Evolutionary conservation across 1,139 yeast species (phyloP).

Genomic region (Meyerozyma athensensis): DNA sequence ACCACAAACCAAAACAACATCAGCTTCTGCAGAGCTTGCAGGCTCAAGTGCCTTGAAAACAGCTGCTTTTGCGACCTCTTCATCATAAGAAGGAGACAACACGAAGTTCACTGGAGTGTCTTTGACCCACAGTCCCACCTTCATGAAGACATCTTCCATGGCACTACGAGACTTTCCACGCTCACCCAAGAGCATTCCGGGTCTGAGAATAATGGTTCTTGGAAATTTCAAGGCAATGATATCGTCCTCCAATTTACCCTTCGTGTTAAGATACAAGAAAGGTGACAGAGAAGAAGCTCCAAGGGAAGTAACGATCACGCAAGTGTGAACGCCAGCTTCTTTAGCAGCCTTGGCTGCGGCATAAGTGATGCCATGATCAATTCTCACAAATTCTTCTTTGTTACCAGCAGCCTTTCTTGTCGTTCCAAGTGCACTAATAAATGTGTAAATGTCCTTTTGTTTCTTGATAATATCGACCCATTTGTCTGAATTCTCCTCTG

Average conservation of each 20-base stretch:
- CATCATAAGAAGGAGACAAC: slow-evolving; percentile 1
- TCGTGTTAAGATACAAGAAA: slow-evolving; percentile 55
- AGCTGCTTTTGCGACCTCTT: slow-evolving; percentile 1
- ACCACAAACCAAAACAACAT: background rate
- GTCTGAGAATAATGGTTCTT: slow-evolving; percentile 64
- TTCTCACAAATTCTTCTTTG: slow-evolving; percentile 51
- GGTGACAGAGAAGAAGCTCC: slow-evolving; percentile 54
- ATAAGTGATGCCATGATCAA: slow-evolving; percentile 67
- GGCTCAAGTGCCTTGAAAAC: background rate
- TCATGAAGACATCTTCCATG: background rate
- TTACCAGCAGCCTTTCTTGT: slow-evolving; percentile 69
- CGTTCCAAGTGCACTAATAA: slow-evolving; percentile 70
- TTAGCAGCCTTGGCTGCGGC: slow-evolving; percentile 67
- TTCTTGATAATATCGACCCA: slow-evolving; percentile 35
- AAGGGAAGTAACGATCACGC: slow-evolving; percentile 55
- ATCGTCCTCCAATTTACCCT: slow-evolving; percentile 63
- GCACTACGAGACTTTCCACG: slow-evolving; percentile 41
- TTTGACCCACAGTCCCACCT: background rate
- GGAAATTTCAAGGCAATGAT: slow-evolving; percentile 55
- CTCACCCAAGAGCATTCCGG: slow-evolving; percentile 64
- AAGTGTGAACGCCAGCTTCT: slow-evolving; percentile 57
- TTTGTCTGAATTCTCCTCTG: slow-evolving; percentile 32
- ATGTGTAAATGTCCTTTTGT: slow-evolving; percentile 18
- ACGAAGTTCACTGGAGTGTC: background rate
- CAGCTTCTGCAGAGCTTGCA: background rate